Base-by-base conservation (phyloP, 805 yeast species). In the Ogataea nonfermentans region DNA sequence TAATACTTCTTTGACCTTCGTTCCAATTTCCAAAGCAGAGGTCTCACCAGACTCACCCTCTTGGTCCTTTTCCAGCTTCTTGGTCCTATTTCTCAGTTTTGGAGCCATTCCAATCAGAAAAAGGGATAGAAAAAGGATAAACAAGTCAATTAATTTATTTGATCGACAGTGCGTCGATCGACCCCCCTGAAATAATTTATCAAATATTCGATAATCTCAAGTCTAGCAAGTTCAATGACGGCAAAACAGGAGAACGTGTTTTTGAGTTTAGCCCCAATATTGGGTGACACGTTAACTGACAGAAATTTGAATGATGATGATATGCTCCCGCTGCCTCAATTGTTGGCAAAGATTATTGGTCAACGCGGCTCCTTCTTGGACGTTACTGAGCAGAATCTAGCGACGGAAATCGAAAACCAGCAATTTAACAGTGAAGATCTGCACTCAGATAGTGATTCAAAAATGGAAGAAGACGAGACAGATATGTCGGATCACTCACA, bases 291-390 rank as follows among this genome's bases (percentile, higher is more conserved):
- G n/a, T 12, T 35, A 10, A 40, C 27, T 3, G 24, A 17, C 2
- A 31, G 28, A 2, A 33, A 35, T 29, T 15, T 20, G 11, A 14
- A 25, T n/a, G 46, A 49, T 29, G 56, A 52, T 32, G 41, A 49
- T 9, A 29, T 48, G 12, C 46, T 56, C n/a, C 53, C 53, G 1
- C 40, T 81, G 24, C 66, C 69, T 12, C 79, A 79, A 48, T 55
- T 81, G 24, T 75, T 82, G 17, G 84, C 84, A 4, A 63, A 76
- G 27, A 78, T 81, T 23, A 64, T 81, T 29, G 62, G 63, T 22
- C 84, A 82, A 51, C 62, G 83, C 17, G 79, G 81, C 25, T 70
- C 84, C 14, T 83, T 84, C 47, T 56, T 73, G 16, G 65, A 73
- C 32, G 56, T 84, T 3, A 72, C 84, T 3, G 90, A 84, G 55